Conservation (phyloP, 495 filamentous ascomycete genomes). For the Sabuloglossum arenarium region DNA sequence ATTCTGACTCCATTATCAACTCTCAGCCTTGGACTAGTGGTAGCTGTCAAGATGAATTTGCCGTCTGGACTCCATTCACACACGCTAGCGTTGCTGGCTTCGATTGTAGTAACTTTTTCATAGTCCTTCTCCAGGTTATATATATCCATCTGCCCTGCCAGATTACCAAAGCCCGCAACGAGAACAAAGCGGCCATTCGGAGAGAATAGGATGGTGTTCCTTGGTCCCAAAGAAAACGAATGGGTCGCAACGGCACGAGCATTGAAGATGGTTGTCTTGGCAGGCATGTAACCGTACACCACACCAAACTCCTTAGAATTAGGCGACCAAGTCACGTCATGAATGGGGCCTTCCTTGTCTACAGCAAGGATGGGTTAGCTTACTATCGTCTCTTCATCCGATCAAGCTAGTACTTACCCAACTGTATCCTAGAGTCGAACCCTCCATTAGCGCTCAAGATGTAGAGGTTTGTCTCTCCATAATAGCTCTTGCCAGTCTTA, state of each 20-base stretch:
- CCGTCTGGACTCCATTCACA: slow-evolving; percentile 96
- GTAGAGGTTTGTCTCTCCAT: slow-evolving; percentile 95
- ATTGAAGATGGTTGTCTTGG: slow-evolving; percentile 95
- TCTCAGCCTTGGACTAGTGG: slow-evolving; percentile 78
- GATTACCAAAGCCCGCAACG: slow-evolving; percentile 90
- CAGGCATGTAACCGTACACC: slow-evolving; percentile 92
- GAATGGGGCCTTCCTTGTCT: slow-evolving; percentile 97
- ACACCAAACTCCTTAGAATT: slow-evolving; percentile 95
- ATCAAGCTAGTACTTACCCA: slow-evolving; percentile 29
- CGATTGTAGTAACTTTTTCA: slow-evolving; percentile 76
- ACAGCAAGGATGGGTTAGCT: slow-evolving; percentile 4
- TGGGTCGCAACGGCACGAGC: slow-evolving; percentile 58
- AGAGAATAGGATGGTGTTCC: slow-evolving; percentile 91
- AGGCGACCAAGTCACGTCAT: slow-evolving; percentile 95
- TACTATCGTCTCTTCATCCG: background rate
- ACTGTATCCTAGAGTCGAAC: slow-evolving; percentile 75
- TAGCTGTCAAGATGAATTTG: slow-evolving; percentile 85
- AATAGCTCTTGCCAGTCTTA: slow-evolving; percentile 95
- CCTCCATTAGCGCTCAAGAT: slow-evolving; percentile 77
- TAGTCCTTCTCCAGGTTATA: slow-evolving; percentile 89
- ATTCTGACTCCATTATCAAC: slow-evolving; percentile 93
- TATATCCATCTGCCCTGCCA: slow-evolving; percentile 92
- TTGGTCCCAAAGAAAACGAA: slow-evolving; percentile 61
- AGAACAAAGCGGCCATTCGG: slow-evolving; percentile 82
- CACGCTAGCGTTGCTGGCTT: slow-evolving; percentile 84